Evolutionary conservation across 2,329 filamentous ascomycete species (phyloP), one percentile per base, ranked within the genome.

Genomic region (Neurospora sp.): DNA sequence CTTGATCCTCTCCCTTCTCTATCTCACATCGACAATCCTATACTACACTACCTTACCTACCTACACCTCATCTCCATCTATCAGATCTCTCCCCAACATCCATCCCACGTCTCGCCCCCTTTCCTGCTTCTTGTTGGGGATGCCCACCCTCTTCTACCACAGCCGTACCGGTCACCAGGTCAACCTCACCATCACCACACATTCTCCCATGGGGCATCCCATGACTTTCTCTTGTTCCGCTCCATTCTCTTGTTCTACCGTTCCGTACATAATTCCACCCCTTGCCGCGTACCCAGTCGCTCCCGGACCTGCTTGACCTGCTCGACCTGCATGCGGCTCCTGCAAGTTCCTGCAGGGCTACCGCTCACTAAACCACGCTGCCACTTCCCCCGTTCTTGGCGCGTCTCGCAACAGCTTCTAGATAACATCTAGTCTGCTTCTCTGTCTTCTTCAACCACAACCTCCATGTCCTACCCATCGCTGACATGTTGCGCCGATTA

Each of bases 401-500:
- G 66, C 52, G 52, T 62, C 52, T 36, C 52, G 28, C 52, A n/a
- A n/a, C 28, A 17, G 52, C 52, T 62, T 62, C 52, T 62, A 62
- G 52, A 62, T 36, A 62, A 62, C 15, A 62, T 62, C 52, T 62
- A 62, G 52, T 62, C 15, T 62, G 28, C 28, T 62, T 33, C 52
- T 17, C 52, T 62, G 52, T 42, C 42, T 52, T 66, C 68, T 66
- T 66, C 15, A 17, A 62, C 23, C 17, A n/a, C 28, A 28, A 33
- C 28, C 52, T 62, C 52, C 69, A 71, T 71, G 73, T 62, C 52
- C 52, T 70, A 72, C 73, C 67, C 72, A 73, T 68, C 70, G 75
- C 80, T 82, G 75, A 83, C 75, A 82, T 83, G 81, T 77, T 82
- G 69, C 79, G 79, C 71, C 78, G 79, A 73, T 76, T 82, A 83